Evolutionary conservation across 176 grass and related monocot species (phyloP), one percentile per base, ranked within the genome.

Genomic region (Hordeum marinum): DNA sequence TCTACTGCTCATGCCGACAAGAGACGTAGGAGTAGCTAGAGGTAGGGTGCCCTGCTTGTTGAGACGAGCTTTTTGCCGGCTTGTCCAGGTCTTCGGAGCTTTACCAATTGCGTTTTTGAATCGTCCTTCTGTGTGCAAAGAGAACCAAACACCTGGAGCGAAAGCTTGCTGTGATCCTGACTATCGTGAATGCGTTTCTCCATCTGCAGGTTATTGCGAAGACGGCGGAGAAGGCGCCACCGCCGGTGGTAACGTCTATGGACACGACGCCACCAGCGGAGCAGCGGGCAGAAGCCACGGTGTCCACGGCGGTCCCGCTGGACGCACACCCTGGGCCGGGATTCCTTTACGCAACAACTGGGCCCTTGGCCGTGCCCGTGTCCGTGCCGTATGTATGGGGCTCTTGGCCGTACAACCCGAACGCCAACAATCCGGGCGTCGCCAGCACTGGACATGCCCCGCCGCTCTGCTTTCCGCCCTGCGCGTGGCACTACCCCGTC

Each of bases 401-500:
- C 42, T 87, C 90, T 39, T 89, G 88, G 94, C 63, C 69, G 87
- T 84, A 84, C 86, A 69, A 86, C 25, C 42, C 43, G 42, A 39
- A 67, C 82, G 65, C 75, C 35, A 78, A 15, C 82, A 78, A 23
- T 80, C 57, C 18, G 5, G 70, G 32, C 20, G 24, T 18, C 29
- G 11, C 35, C 52, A 10, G 40, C 40, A 14, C 40, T 26, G 71
- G 43, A 31, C 43, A 75, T 5, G 23, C 54, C 31, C 52, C 75
- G n/a, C 27, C 54, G 21, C 76, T 85, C 20, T 18, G 72, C 72
- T 55, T 93, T 65, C 79, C 74, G 36, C 73, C 91, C 14, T 83
- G 85, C 75, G 67, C 83, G 61, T 93, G 87, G 84, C 89, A 86
- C 78, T 86, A 85, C 83, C 83, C 90, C 63, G 73, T 72, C 17